Percentiles rank a stretch among this genome's conserved stretches.
Evolutionary conservation across 768 basidiomycete species (phyloP).

Genomic region (Leccinum rimulosum): DNA sequence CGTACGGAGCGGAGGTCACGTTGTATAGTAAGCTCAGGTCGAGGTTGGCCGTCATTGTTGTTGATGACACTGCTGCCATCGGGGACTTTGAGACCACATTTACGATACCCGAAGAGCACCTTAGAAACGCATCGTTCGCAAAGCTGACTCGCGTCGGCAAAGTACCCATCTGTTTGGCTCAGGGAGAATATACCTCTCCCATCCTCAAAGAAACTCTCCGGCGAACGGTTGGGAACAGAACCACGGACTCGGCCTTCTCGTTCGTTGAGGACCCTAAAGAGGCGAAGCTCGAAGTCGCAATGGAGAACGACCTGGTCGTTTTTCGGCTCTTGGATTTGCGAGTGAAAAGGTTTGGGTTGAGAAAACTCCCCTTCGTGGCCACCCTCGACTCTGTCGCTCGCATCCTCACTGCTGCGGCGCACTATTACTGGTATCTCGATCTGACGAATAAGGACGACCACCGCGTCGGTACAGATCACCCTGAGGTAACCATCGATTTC

Average conservation of each 20-base stretch:
- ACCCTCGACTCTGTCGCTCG: neutral
- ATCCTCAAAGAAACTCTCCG: neutral
- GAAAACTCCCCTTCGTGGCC: neutral
- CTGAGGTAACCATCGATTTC: neutral
- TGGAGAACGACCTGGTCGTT: conserved; percentile 1
- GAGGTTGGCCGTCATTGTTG: neutral
- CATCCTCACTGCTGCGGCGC: neutral
- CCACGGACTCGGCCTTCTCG: neutral
- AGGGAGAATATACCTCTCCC: neutral
- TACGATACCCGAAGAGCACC: neutral
- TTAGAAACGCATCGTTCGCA: neutral
- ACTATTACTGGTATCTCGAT: neutral
- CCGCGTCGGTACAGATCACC: neutral
- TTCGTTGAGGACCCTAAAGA: neutral
- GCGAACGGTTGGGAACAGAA: neutral
- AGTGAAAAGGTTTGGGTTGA: neutral
- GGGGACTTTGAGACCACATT: conserved; percentile 14
- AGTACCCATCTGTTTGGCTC: conserved; percentile 1
- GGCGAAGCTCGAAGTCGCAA: conserved; percentile 3
- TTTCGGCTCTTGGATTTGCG: neutral
- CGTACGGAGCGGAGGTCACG: conserved; percentile 15
- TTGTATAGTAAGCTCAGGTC: conserved; percentile 12
- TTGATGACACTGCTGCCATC: conserved; percentile 10
- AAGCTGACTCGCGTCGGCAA: neutral
- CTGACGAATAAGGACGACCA: neutral